Conservation (phyloP, 2,329 filamentous ascomycete genomes). For the Diaporthe sp. region DNA sequence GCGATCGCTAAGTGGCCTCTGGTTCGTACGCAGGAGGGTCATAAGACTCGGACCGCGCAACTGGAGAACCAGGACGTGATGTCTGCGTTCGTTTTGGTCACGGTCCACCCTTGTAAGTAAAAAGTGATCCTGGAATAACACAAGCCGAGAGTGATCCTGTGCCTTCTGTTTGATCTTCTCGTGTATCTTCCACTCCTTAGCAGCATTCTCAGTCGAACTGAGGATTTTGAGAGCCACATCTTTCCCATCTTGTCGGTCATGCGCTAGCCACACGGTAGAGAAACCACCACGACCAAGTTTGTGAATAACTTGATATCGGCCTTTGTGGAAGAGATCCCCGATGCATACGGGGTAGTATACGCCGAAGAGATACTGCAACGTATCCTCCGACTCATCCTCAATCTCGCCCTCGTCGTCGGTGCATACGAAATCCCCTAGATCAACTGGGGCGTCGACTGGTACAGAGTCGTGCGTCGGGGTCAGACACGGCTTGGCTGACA, state of each 20-base stretch:
- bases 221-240: slow-evolving; percentile 1
- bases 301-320: neutral
- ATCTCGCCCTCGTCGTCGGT: neutral
- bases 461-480: neutral
- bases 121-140: slow-evolving; percentile 3
- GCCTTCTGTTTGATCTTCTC: neutral
- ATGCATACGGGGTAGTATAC: slow-evolving; percentile 7
- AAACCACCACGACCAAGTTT: slow-evolving; percentile 7
- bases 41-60: slow-evolving; percentile 5
- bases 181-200: neutral
- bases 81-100: neutral
- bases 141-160: neutral
- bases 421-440: neutral
- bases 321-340: neutral
- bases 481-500: neutral
- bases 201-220: slow-evolving; percentile 1
- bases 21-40: neutral
- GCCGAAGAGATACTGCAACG: neutral
- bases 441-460: neutral
- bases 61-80: neutral
- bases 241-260: neutral
- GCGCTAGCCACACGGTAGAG: slow-evolving; percentile 11
- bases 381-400: slow-evolving; percentile 13
- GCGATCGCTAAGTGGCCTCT: neutral
- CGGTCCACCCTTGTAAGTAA: neutral